Evolutionary conservation across 495 filamentous ascomycete species (phyloP).

Genomic region (Penicillium maclennaniae): DNA sequence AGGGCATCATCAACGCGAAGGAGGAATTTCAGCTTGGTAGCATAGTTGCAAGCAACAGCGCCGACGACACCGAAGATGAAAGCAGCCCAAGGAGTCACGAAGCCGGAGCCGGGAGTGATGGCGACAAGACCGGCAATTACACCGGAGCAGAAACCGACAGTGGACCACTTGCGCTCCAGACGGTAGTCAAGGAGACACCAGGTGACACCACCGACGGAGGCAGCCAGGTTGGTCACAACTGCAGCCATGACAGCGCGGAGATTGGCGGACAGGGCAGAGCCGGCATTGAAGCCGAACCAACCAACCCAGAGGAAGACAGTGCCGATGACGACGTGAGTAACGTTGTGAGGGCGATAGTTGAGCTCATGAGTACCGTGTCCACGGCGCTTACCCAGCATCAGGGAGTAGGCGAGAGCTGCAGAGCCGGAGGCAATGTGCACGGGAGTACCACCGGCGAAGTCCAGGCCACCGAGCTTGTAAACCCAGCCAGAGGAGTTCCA

Average conservation of each 20-base stretch:
- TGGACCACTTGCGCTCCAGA: constrained; percentile 93
- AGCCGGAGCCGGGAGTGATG: constrained; percentile 90
- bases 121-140: constrained; percentile 89
- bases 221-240: constrained; percentile 54
- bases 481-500: constrained; percentile 92
- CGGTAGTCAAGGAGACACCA: constrained; percentile 96
- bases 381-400: constrained; percentile 79
- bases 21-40: constrained; percentile 92
- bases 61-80: constrained; percentile 84
- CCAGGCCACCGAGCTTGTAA: constrained; percentile 76
- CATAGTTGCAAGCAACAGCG: constrained; percentile 85
- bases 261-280: constrained; percentile 85
- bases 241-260: constrained; percentile 66
- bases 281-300: constrained; percentile 99
- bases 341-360: constrained; percentile 96
- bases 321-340: constrained; percentile 93
- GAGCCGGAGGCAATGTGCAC: constrained; percentile 93
- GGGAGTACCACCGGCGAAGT: constrained; percentile 94
- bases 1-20: constrained; percentile 83
- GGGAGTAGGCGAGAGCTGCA: constrained; percentile 82
- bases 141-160: constrained; percentile 94
- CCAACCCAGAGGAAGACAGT: constrained; percentile 99
- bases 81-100: constrained; percentile 89
- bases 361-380: constrained; percentile 84
- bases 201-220: constrained; percentile 76